A percentile compares a stretch with the other conserved stretches of the same genome.
Conservation (phyloP, 768 basidiomycete genomes). For the Boletus tylopilopsis region DNA sequence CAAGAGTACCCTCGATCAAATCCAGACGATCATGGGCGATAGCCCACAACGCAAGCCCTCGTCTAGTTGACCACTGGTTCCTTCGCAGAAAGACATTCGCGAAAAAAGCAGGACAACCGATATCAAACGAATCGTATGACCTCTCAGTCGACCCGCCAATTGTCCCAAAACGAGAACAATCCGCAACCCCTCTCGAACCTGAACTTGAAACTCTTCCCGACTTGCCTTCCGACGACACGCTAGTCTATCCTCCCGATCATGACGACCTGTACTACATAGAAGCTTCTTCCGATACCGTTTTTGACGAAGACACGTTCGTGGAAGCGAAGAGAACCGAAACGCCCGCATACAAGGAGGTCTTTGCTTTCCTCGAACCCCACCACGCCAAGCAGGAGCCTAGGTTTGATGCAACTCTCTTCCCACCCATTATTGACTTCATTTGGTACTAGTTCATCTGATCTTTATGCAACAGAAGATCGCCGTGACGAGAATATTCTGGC, state of each 20-base stretch:
- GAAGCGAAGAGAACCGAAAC: background rate
- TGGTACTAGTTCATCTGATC: conserved; percentile 5
- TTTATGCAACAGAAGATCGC: background rate
- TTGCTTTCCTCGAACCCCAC: background rate
- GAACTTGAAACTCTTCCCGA: conserved; percentile 1
- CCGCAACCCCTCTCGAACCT: background rate
- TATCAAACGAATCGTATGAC: conserved; percentile 20
- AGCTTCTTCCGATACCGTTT: conserved; percentile 23
- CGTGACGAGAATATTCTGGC: background rate
- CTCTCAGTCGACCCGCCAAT: conserved; percentile 11
- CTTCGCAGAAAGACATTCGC: conserved; percentile 21
- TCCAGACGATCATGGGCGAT: conserved; percentile 28
- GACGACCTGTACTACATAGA: conserved; percentile 9
- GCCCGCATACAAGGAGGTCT: conserved; percentile 16
- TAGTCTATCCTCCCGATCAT: conserved; percentile 9
- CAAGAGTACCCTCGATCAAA: conserved; percentile 25
- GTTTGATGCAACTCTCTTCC: conserved; percentile 11
- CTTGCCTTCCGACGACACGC: conserved; percentile 24
- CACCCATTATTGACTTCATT: conserved; percentile 10
- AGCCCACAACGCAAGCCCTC: conserved; percentile 18
- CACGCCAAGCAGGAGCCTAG: conserved; percentile 4
- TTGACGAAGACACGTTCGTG: conserved; percentile 4
- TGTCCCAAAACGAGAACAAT: conserved; percentile 11
- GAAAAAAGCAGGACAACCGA: conserved; percentile 19
- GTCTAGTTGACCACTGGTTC: conserved; percentile 27